Evolutionary conservation across 495 filamentous ascomycete genomes (phyloP).

Genomic region (Filosporella fistucella): DNA sequence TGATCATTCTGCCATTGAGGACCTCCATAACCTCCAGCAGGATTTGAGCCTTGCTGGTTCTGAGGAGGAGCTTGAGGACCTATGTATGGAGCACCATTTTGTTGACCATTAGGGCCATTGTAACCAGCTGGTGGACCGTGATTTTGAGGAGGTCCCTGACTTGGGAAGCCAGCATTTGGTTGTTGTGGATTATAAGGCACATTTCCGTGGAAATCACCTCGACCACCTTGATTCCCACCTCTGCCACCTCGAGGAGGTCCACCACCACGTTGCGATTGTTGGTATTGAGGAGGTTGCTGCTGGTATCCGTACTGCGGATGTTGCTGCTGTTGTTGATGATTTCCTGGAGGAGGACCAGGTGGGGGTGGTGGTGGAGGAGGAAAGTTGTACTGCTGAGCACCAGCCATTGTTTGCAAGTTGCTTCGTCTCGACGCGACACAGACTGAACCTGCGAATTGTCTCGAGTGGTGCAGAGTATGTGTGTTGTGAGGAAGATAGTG

Average conservation of each 20-base stretch:
- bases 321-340: constrained; percentile 28
- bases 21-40: constrained; percentile 7
- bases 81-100: constrained; percentile 20
- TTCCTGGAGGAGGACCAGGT: constrained; percentile 24
- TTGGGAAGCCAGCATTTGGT: constrained; percentile 19
- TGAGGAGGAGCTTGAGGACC: constrained; percentile 23
- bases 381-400: constrained; percentile 35
- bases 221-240: constrained; percentile 27
- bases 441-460: too few relatives aligned
- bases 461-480: too few relatives aligned
- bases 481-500: too few relatives aligned
- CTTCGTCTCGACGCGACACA: neutral
- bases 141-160: constrained; percentile 18
- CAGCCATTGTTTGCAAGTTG: constrained; percentile 14
- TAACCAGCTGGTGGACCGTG: constrained; percentile 24
- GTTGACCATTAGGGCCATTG: constrained; percentile 18
- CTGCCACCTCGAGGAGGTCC: constrained; percentile 32
- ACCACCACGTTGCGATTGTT: constrained; percentile 29
- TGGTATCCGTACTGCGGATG: constrained; percentile 27
- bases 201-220: constrained; percentile 22
- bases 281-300: constrained; percentile 15
- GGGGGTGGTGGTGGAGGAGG: constrained; percentile 50
- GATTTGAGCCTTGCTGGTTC: constrained; percentile 10
- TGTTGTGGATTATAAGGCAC: constrained; percentile 18
- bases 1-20: constrained; percentile 19